Conservation (phyloP, 2,329 filamentous ascomycete genomes). For the Aspergillus costaricaensis region DNA sequence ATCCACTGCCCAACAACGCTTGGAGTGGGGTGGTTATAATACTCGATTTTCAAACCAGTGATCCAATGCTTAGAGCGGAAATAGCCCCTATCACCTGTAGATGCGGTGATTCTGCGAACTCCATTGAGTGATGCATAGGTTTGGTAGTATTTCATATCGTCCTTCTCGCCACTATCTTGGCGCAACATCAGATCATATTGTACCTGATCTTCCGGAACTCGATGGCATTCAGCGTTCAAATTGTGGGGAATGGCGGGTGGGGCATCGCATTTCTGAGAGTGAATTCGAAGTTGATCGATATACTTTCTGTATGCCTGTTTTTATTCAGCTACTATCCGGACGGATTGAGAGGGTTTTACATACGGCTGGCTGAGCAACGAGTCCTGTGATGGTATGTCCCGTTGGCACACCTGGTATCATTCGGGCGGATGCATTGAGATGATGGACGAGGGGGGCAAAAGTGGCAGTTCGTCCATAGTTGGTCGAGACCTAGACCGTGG, state of each 20-base stretch:
- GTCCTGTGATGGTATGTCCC: slow-evolving; percentile 8
- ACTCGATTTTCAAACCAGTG: slow-evolving; percentile 13
- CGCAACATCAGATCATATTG: slow-evolving; percentile 14
- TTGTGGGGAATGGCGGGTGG: not conserved
- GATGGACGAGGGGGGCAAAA: slow-evolving; percentile 9
- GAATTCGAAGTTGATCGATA: slow-evolving; percentile 6
- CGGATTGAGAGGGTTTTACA: not conserved
- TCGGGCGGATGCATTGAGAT: not conserved
- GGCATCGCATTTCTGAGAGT: slow-evolving; percentile 10
- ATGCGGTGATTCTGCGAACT: slow-evolving; percentile 12
- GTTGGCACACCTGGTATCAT: slow-evolving; percentile 4
- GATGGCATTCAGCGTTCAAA: slow-evolving; percentile 7
- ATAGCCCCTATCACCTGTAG: slow-evolving; percentile 7
- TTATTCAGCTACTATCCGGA: not conserved
- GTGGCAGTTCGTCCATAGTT: slow-evolving; percentile 11
- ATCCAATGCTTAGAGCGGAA: slow-evolving; percentile 2
- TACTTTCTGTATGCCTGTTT: not conserved
- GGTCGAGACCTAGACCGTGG: slow-evolving; percentile 9
- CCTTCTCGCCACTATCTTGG: not conserved
- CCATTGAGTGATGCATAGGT: slow-evolving; percentile 14
- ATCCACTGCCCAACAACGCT: slow-evolving; percentile 16
- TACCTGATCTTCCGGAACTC: slow-evolving; percentile 8
- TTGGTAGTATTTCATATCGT: slow-evolving; percentile 6
- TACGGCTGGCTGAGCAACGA: slow-evolving; percentile 3
- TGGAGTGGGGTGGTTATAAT: slow-evolving; percentile 9